Evolutionary conservation across 345 rosid species (phyloP), one percentile per base, ranked within the genome.

Genomic region (Kernera saxatilis): DNA sequence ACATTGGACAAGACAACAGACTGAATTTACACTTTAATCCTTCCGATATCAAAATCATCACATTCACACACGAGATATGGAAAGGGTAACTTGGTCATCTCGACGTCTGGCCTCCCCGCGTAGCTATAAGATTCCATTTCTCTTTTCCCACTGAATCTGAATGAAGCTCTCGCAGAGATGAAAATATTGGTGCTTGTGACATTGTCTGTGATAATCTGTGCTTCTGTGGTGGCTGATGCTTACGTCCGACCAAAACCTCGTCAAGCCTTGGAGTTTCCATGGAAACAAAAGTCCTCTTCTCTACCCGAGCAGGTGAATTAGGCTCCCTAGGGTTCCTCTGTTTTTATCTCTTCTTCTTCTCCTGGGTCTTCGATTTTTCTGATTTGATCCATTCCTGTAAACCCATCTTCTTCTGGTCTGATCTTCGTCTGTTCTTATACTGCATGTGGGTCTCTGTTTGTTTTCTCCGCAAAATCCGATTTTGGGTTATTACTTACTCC

Each of bases 231-330:
- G 0, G 83, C 84, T 39, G 82, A 78, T 55, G 85, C 84, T 1
- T 91, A 91, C 55, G 48, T 84, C 53, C 75, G 99, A 63, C 96
- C 99, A 3, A 83, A 69, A 29, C 95, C 96, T 76, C 95, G 99
- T 18, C 64, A 87, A 69, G 80, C 84, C 40, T 82, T 94, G 54
- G 80, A 88, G 29, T 87, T 89, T 18, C 84, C 93, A 67, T 83
- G 88, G 98, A 64, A 66, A 25, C 69, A 74, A 46, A 83, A 61
- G 65, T 70, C 78, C 35, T 58, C 90, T 46, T 79, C 89, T 48
- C 70, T 54, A 72, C 92, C 99, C 41, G 89, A 84, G 57, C 98
- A 91, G 97, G 99, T 91, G 43, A 46, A n/a, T 57, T 43, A 32
- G 19, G 5, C 2, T 40, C 51, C 48, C 0, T 52, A 6, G 46